phyloP scores from a whole-genome alignment of 1,139 yeast species.

The Kodamaea suecica region DNA sequence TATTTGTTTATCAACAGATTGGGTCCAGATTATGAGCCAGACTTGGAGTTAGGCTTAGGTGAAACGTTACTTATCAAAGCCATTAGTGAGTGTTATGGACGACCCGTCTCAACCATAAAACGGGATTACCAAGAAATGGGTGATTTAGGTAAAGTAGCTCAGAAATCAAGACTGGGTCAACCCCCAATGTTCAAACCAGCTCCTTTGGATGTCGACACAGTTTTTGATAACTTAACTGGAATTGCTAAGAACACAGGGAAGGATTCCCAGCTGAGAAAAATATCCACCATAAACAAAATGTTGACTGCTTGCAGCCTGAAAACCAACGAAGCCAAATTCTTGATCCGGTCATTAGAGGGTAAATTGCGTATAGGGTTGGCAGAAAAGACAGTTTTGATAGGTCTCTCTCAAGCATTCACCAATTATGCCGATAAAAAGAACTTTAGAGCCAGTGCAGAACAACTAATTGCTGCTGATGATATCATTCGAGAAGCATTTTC shows the following conservation, averaged over 20 bases:
- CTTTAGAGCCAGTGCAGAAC: slow-evolving; percentile 29
- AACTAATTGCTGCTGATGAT: slow-evolving; percentile 64
- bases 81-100: slow-evolving; percentile 85
- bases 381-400: slow-evolving; percentile 82
- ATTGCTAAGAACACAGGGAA: slow-evolving; percentile 84
- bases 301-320: slow-evolving; percentile 82
- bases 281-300: slow-evolving; percentile 74
- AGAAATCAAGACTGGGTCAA: slow-evolving; percentile 77
- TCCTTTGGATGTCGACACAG: slow-evolving; percentile 67
- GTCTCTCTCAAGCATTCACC: slow-evolving; percentile 80
- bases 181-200: slow-evolving; percentile 92
- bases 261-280: slow-evolving; percentile 76
- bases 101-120: slow-evolving; percentile 67
- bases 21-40: slow-evolving; percentile 93
- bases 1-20: slow-evolving; percentile 82
- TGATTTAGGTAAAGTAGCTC: slow-evolving; percentile 88
- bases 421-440: slow-evolving; percentile 45
- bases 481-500: slow-evolving; percentile 81
- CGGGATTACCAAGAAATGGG: slow-evolving; percentile 76
- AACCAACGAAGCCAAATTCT: slow-evolving; percentile 73
- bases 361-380: slow-evolving; percentile 91
- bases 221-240: slow-evolving; percentile 67
- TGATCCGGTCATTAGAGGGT: slow-evolving; percentile 88
- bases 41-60: slow-evolving; percentile 88
- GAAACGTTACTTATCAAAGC: slow-evolving; percentile 87